Conservation (phyloP, 768 basidiomycete genomes). For the Roridomyces roridus region DNA sequence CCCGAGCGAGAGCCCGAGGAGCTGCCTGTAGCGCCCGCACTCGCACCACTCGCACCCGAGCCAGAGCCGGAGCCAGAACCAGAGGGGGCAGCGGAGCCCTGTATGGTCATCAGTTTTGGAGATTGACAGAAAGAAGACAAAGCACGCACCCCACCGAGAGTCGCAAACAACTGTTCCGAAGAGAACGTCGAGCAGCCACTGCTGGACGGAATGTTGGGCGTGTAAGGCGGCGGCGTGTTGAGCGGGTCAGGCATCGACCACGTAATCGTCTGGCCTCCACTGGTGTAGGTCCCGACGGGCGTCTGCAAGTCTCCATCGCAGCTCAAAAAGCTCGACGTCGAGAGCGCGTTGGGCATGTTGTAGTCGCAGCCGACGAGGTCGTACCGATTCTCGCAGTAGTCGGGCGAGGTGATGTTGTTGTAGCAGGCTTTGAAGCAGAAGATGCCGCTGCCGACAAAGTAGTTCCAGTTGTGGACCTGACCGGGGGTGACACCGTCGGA, state of each 20-base stretch:
- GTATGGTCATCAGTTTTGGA: neutral
- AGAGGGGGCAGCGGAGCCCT: neutral
- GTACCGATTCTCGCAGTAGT: conserved; percentile 56
- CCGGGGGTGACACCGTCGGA: conserved; percentile 7
- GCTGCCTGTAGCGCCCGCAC: neutral
- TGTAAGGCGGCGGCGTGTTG: conserved; percentile 53
- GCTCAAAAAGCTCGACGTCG: conserved; percentile 47
- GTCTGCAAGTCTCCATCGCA: conserved; percentile 56
- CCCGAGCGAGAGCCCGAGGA: no score
- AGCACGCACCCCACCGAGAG: conserved; percentile 24
- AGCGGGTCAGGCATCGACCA: conserved; percentile 56
- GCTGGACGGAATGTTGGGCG: conserved; percentile 43
- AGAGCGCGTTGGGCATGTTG: conserved; percentile 56
- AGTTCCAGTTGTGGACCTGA: conserved; percentile 16
- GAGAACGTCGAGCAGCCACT: conserved; percentile 49
- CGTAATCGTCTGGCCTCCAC: conserved; percentile 42
- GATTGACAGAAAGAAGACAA: neutral
- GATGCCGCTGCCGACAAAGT: conserved; percentile 51
- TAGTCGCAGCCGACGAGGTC: conserved; percentile 60
- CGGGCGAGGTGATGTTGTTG: conserved; percentile 41
- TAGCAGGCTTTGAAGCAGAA: conserved; percentile 65
- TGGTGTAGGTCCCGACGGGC: conserved; percentile 50
- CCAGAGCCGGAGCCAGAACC: conserved; percentile 3
- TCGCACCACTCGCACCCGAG: neutral
- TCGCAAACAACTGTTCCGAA: conserved; percentile 42